Evolutionary conservation across 106 monocot genomes (phyloP), one percentile per base, ranked within the genome.

Genomic region (Platanthera zijinensis): DNA sequence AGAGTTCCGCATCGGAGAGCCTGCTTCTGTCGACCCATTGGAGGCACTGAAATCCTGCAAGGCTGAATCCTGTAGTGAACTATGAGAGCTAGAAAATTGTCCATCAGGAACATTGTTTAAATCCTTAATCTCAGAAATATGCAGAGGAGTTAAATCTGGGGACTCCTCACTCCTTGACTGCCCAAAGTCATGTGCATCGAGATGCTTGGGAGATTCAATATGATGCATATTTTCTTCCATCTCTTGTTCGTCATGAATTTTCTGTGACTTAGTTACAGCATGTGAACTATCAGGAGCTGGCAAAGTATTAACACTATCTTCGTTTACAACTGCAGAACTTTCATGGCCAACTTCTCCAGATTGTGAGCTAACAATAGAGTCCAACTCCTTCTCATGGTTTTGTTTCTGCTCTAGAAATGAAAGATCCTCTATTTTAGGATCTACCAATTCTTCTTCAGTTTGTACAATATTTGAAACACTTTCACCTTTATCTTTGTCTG

Each of bases 211-310:
- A 80, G 78, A 82, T 77, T 2, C 63, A 73, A 82, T 48, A 63
- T 80, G 76, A 77, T 9, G 45, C 48, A 69, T 10, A 17, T 77
- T 67, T 48, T 71, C 84, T 50, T 77, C 69, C 19, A 9, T 22
- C 69, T 79, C 86, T 48, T 74, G 54, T 47, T 73, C 71, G 8
- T 86, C 77, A 72, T 74, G 77, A 49, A 28, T 84, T 79, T 25
- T 82, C 50, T 80, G 78, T 73, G 77, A 80, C 82, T 84, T 84
- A 73, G 8, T 83, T 66, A 8, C 56, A 62, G 67, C 62, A 79
- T 74, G 72, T 59, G 73, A 73, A 51, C 51, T 79, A 63, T 76
- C 82, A 77, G 83, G 18, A 47, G 59, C 30, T 68, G 21, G 1
- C 19, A 46, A 21, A 62, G 61, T 45, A 80, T 1, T 85, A 32